These are phyloP conservation scores for Lecanosticta acicola DNA, from an alignment of 2,329 filamentous ascomycete genomes.

Conservation along the genomic window DNA sequence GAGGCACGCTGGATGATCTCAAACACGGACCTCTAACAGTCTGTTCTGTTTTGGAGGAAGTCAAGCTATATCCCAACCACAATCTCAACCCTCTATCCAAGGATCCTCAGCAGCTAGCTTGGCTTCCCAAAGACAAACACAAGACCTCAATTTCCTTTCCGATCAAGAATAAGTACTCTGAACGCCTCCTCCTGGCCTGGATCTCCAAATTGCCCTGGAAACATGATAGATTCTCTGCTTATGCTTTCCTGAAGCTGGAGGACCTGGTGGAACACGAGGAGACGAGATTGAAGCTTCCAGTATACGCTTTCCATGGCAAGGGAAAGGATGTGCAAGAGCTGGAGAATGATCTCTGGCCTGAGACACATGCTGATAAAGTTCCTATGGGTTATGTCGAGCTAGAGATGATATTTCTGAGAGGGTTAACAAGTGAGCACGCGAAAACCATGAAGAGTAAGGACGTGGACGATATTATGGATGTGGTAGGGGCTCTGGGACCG, in stretches of 20 bases:
- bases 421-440: background rate
- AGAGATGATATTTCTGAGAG: background rate
- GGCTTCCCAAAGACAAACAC: background rate
- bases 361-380: background rate
- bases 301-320: background rate
- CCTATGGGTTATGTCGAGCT: background rate
- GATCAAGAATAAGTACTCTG: constrained; percentile 1
- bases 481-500: constrained; percentile 1
- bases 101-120: background rate
- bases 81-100: background rate
- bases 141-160: background rate
- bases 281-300: background rate
- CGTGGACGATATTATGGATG: constrained; percentile 1
- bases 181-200: background rate
- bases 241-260: background rate
- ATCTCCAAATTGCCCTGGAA: background rate
- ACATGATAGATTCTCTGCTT: background rate
- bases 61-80: constrained; percentile 2
- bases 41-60: background rate
- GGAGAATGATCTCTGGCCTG: background rate
- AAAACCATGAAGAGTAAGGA: constrained; percentile 3
- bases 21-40: background rate
- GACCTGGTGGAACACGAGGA: background rate
- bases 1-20: background rate
- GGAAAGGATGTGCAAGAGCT: background rate